These are phyloP conservation scores for Amphicarpaea edgeworthii DNA, from an alignment of 306 rosid genomes.

Conservation along the genomic window DNA sequence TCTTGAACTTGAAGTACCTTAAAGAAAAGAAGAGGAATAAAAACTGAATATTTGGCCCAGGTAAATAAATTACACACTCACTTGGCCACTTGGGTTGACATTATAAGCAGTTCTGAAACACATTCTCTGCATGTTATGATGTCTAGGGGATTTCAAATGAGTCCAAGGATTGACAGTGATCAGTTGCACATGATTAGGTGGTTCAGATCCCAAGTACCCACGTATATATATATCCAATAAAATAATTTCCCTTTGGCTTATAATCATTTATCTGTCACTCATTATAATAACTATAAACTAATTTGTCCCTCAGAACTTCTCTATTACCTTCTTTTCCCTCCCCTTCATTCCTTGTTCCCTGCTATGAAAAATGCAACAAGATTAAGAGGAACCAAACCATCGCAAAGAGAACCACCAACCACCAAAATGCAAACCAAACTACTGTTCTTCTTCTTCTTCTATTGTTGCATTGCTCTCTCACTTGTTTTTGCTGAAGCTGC, in stretches of 20 bases:
- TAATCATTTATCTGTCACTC: conserved; percentile 31
- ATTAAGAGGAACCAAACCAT: conserved; percentile 51
- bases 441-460: conserved; percentile 66
- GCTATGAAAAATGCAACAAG: conserved; percentile 49
- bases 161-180: conserved; percentile 77
- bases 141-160: conserved; percentile 64
- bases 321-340: conserved; percentile 43
- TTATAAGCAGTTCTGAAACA: conserved; percentile 59
- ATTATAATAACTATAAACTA: conserved; percentile 44
- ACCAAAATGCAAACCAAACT: conserved; percentile 56
- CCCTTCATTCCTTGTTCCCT: conserved; percentile 47
- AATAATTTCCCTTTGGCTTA: conserved; percentile 41
- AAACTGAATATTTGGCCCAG: neutral
- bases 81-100: conserved; percentile 72
- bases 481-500: conserved; percentile 51
- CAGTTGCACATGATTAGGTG: conserved; percentile 69
- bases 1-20: neutral
- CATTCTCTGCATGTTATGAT: conserved; percentile 84
- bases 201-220: conserved; percentile 77
- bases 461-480: conserved; percentile 61
- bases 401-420: conserved; percentile 45
- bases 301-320: conserved; percentile 37
- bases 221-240: conserved; percentile 52
- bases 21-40: neutral
- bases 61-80: conserved; percentile 46